A percentile compares a stretch with the other conserved stretches of the same genome.
Conservation (phyloP, 1,284 basidiomycete species). For the Ceratobasidium papillatum region DNA sequence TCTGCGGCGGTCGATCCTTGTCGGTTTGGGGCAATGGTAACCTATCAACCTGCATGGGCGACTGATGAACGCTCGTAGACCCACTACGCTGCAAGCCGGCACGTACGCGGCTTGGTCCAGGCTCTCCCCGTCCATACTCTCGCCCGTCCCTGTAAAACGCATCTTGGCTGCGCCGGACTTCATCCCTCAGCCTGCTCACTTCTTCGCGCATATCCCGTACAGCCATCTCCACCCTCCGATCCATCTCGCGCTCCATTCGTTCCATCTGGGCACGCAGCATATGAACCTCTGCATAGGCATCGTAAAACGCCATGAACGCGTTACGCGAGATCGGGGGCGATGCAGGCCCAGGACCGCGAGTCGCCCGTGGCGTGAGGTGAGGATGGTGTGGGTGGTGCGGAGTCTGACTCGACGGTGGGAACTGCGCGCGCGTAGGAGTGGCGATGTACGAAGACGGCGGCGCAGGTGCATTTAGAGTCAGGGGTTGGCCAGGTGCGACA, state of each 20-base stretch:
- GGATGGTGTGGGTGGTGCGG: slow-evolving; percentile 10
- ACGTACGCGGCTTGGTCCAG: background rate
- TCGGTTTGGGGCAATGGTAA: background rate
- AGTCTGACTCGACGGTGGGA: slow-evolving; percentile 10
- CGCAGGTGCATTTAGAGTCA: slow-evolving; percentile 20
- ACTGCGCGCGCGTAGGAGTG: slow-evolving; percentile 28
- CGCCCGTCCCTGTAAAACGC: background rate
- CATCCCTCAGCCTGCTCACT: slow-evolving; percentile 3
- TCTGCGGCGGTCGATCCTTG: slow-evolving; percentile 3
- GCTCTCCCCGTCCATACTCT: background rate
- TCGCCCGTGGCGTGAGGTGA: background rate
- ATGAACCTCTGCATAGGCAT: slow-evolving; percentile 30
- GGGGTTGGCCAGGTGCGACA: slow-evolving; percentile 18
- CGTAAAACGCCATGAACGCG: slow-evolving; percentile 31
- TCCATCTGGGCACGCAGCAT: slow-evolving; percentile 26
- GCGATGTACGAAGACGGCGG: slow-evolving; percentile 33
- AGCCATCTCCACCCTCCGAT: slow-evolving; percentile 29
- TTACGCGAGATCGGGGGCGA: slow-evolving; percentile 17
- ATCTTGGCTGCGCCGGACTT: background rate
- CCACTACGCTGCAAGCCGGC: slow-evolving; percentile 6
- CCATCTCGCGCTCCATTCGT: slow-evolving; percentile 6
- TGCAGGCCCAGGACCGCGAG: background rate
- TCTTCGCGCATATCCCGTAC: slow-evolving; percentile 12
- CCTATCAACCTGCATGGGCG: slow-evolving; percentile 32
- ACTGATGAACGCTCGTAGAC: slow-evolving; percentile 22